A percentile compares a stretch with the other conserved stretches of the same genome.
Evolutionary conservation across 1,139 yeast species (phyloP).

Genomic region (Casaregolazyma suthepensis): DNA sequence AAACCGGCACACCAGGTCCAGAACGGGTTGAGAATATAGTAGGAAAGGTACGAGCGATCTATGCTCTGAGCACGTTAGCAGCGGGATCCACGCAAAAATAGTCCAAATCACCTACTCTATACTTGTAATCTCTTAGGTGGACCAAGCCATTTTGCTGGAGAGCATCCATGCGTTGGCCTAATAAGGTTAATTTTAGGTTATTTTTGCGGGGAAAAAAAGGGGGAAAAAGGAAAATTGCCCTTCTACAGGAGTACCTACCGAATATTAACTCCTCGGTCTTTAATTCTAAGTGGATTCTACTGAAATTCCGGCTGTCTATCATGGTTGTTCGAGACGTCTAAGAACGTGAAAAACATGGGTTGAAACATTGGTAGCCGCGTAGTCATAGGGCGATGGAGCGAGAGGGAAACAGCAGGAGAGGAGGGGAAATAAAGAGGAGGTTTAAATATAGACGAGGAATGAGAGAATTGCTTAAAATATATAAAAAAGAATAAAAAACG

Average conservation of each 20-base stretch:
- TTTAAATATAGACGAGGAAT: background rate
- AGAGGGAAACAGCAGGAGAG: background rate
- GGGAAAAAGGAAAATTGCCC: background rate
- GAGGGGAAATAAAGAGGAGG: background rate
- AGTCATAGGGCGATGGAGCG: background rate
- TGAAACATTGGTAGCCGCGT: background rate
- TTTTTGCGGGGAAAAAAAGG: background rate
- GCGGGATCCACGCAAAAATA: background rate
- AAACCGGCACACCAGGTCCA: slow-evolving; percentile 63
- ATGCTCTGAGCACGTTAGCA: slow-evolving; percentile 38
- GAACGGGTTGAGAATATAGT: slow-evolving; percentile 59
- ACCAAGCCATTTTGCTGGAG: slow-evolving; percentile 22
- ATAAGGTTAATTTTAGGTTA: background rate
- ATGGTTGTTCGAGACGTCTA: background rate
- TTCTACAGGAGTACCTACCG: slow-evolving; percentile 7
- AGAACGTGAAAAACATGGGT: slow-evolving; percentile 6
- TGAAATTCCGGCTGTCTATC: background rate
- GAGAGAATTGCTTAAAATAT: background rate
- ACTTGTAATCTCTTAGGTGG: slow-evolving; percentile 24
- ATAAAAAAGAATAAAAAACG: background rate
- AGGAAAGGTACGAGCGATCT: slow-evolving; percentile 62
- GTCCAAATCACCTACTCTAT: slow-evolving; percentile 16
- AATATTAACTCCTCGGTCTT: slow-evolving; percentile 14
- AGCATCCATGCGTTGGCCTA: slow-evolving; percentile 20
- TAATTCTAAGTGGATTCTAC: slow-evolving; percentile 11